A percentile compares a stretch with the other conserved stretches of the same genome.
phyloP scores from a whole-genome alignment of 371 early-diverging fungal species.

The Mortierella sp. region DNA sequence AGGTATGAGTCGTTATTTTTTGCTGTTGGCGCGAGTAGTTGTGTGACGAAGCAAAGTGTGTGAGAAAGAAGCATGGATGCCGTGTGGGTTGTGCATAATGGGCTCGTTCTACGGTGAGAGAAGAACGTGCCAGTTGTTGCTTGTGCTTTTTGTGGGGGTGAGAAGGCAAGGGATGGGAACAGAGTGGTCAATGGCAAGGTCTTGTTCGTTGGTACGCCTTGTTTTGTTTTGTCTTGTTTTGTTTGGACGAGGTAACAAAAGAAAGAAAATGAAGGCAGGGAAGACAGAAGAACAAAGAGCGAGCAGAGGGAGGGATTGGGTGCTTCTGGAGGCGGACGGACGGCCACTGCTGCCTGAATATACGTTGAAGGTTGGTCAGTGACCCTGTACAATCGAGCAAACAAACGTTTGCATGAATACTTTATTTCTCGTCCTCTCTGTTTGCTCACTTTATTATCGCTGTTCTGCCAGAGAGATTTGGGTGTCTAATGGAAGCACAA shows the following conservation, averaged over 20 bases:
- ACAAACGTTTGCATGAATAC: slow-evolving; percentile 31
- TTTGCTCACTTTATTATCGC: not conserved
- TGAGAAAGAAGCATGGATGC: not conserved
- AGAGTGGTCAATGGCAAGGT: not conserved
- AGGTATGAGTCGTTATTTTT: slow-evolving; percentile 79
- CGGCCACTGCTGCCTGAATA: not conserved
- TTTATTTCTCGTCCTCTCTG: slow-evolving; percentile 13
- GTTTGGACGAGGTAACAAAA: not conserved
- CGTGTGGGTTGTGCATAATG: no score
- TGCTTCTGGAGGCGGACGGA: not conserved
- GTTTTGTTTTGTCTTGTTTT: not conserved
- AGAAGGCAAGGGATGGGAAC: not conserved
- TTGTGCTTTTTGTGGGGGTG: not conserved
- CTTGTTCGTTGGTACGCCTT: not conserved
- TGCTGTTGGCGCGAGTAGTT: not conserved
- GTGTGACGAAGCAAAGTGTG: not conserved
- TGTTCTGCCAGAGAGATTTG: not conserved
- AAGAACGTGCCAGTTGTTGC: not conserved
- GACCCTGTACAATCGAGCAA: slow-evolving; percentile 5
- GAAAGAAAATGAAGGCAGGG: not conserved
- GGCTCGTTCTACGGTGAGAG: not conserved
- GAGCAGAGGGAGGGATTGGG: not conserved
- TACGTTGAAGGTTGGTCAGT: not conserved
- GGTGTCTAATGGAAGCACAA: not conserved
- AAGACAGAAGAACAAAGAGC: not conserved